Conservation (phyloP, 1,284 basidiomycete species). For the Ganoderma multipileum region DNA sequence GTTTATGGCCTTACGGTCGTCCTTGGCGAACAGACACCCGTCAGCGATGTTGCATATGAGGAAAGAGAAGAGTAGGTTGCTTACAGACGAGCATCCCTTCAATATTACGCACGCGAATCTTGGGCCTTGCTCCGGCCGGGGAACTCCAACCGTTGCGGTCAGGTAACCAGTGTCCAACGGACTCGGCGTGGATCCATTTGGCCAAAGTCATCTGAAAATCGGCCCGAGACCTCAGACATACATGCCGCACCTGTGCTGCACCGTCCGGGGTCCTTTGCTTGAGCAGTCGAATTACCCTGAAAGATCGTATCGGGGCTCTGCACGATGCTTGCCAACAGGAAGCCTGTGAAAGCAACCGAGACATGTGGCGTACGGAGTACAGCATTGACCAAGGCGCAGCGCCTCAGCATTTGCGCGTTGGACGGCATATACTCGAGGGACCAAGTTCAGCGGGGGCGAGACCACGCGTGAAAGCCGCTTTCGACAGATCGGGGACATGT, state of each 20-base stretch:
- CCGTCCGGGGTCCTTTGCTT: slow-evolving; percentile 1
- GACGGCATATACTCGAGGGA: slow-evolving; percentile 25
- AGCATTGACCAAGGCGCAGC: slow-evolving; percentile 7
- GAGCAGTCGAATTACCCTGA: slow-evolving; percentile 12
- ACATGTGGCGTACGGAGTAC: slow-evolving; percentile 19
- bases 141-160: neutral
- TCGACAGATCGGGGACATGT: slow-evolving; percentile 13
- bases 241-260: neutral
- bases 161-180: neutral
- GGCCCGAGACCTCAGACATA: neutral
- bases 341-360: slow-evolving; percentile 10
- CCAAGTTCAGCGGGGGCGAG: slow-evolving; percentile 4
- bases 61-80: neutral
- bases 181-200: neutral
- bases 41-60: neutral
- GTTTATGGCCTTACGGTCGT: neutral
- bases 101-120: neutral
- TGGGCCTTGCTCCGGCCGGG: neutral
- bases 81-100: neutral
- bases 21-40: neutral
- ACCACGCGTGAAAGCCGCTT: slow-evolving; percentile 15
- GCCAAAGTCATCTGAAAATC: neutral
- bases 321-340: slow-evolving; percentile 12
- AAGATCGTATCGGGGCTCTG: slow-evolving; percentile 24
- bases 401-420: slow-evolving; percentile 5